Conservation (phyloP, 345 rosid species). For the Abelmoschus esculentus region DNA sequence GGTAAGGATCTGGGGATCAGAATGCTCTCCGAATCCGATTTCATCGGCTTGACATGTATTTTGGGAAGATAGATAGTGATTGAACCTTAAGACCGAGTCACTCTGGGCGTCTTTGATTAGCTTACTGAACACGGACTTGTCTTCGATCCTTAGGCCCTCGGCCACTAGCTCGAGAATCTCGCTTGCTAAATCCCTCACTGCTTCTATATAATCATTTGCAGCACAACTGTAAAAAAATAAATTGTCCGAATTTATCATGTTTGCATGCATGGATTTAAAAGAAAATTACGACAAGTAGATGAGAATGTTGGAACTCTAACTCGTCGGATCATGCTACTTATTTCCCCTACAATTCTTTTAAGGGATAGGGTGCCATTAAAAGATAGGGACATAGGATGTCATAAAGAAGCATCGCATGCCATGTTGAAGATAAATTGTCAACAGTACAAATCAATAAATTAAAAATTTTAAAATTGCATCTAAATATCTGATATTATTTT, state of each 20-base stretch:
- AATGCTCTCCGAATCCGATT: slow-evolving; percentile 88
- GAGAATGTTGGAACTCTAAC: not conserved
- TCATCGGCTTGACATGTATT: slow-evolving; percentile 13
- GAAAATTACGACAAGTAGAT: not conserved
- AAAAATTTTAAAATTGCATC: too few relatives aligned
- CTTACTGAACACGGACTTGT: slow-evolving; percentile 44
- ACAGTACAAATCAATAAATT: not conserved
- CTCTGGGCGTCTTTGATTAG: slow-evolving; percentile 60
- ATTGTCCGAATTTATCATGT: not conserved
- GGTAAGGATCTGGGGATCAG: slow-evolving; percentile 97
- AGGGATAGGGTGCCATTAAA: not conserved
- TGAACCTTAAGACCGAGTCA: slow-evolving; percentile 68
- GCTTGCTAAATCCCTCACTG: slow-evolving; percentile 56
- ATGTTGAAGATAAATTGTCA: not conserved
- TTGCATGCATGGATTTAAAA: not conserved
- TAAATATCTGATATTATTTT: too few relatives aligned
- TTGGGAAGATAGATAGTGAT: slow-evolving; percentile 54
- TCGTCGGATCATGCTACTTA: slow-evolving; percentile 1
- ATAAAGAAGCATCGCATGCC: not conserved
- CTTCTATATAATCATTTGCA: slow-evolving; percentile 54
- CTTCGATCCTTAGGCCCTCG: slow-evolving; percentile 60
- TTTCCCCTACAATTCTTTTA: not conserved
- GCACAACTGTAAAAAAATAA: slow-evolving; percentile 39
- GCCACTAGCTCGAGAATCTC: slow-evolving; percentile 69
- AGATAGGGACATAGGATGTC: not conserved